Base-by-base conservation (phyloP, 1,284 basidiomycete species). In the Trichosporon inkin region DNA sequence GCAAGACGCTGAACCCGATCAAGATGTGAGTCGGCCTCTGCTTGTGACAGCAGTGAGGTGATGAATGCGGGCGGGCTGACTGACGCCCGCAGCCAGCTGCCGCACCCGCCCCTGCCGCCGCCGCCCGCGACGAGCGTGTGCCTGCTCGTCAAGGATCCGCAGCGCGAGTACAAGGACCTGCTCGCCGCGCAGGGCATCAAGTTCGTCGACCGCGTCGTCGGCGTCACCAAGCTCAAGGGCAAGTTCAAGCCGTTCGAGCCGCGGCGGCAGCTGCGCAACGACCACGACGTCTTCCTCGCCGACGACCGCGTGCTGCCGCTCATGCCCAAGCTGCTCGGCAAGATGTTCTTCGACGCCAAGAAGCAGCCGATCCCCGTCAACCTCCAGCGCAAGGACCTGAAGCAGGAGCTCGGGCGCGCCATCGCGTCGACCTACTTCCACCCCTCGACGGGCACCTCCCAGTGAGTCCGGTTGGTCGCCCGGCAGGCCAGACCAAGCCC, bases 291-390 rank as follows among this genome's bases (percentile, higher is more conserved):
- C 64, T 99, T 98, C 80, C 82, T 99, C 36, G 92, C 91, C 19
- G 95, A 99, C 78, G 90, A 95, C 66, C 82, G 93, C 38, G 84
- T 99, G 38, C 81, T 96, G 22, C 87, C 89, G n/a, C 79, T 92
- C 58, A 82, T 98, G 62, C 95, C 95, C 2, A 86, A 85, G 62
- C 78, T 97, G 51, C 82, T 98, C 6, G 96, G 95, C 20, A 88
- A 86, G 63, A 89, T 88, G 68, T 98, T 92, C 83, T 93, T 97
- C 68, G 84, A 90, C 20, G 90, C 92, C 0, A 97, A 97, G 79
- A 99, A 98, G 91, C 90, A 94, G 75, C 95, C 95, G 2, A 90
- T 98, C 53, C 91, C 95, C 1, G 93, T 98, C 39, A 87, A 86
- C 68, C 72, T 99, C 54, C 86, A 83, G 13, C 86, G 87, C 52